Evolutionary conservation across 768 basidiomycete genomes (phyloP).

Genomic region (Leccinum obscurum): DNA sequence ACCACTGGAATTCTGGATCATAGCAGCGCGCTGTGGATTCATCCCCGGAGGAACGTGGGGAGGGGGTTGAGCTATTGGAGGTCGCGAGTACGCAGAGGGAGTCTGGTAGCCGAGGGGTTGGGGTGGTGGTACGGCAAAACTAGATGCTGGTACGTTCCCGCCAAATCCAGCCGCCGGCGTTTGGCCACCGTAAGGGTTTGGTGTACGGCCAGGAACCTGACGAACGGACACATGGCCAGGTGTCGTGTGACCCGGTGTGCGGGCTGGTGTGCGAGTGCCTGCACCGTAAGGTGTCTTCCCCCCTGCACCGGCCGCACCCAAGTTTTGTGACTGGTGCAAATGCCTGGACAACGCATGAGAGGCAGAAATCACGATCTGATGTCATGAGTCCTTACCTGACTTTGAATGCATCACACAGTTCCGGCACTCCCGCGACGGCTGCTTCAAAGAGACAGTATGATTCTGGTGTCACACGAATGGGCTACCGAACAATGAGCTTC

Average conservation of each 20-base stretch:
- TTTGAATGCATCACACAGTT: slow-evolving; percentile 98
- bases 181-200: slow-evolving; percentile 69
- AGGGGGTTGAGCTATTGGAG: slow-evolving; percentile 41
- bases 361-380: neutral
- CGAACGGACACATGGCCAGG: slow-evolving; percentile 81
- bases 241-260: slow-evolving; percentile 71
- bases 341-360: slow-evolving; percentile 46
- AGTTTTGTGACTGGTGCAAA: slow-evolving; percentile 75
- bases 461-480: slow-evolving; percentile 83
- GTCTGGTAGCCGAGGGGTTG: slow-evolving; percentile 44
- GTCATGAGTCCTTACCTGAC: slow-evolving; percentile 51
- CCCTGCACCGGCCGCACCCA: slow-evolving; percentile 49
- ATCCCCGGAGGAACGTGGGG: slow-evolving; percentile 55
- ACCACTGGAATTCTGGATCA: slow-evolving; percentile 52
- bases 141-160: slow-evolving; percentile 28
- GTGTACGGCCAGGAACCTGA: slow-evolving; percentile 64
- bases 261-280: slow-evolving; percentile 73
- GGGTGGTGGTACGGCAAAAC: slow-evolving; percentile 32
- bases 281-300: slow-evolving; percentile 82
- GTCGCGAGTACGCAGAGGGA: slow-evolving; percentile 39
- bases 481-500: slow-evolving; percentile 43
- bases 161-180: slow-evolving; percentile 36
- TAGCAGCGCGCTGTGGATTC: slow-evolving; percentile 65
- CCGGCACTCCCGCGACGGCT: slow-evolving; percentile 86
- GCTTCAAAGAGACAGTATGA: slow-evolving; percentile 91